Evolutionary conservation across 2,329 filamentous ascomycete species (phyloP), one percentile per base, ranked within the genome.

Genomic region (Colletotrichum sp.): DNA sequence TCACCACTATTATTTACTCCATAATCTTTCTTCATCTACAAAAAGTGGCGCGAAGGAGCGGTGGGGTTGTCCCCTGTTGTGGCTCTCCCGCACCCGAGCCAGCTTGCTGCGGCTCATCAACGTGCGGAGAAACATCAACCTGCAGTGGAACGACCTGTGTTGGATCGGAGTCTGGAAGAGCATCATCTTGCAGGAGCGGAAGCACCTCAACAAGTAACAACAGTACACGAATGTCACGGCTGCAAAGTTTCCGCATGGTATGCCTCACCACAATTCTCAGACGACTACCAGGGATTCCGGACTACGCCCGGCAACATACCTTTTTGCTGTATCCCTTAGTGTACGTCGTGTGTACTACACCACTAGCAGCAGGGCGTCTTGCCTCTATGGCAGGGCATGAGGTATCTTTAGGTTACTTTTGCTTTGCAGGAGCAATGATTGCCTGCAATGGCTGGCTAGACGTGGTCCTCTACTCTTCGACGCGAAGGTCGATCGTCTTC

Each of bases 251-350:
- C 8, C n/a, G 59, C 3, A 44, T 39, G 15, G 6, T 71, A 3
- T 39, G 52, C 48, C 32, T 64, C 0, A 70, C 74, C 7, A 74
- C 48, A 8, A 67, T 71, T 9, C 60, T 74, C 0, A 48, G 67
- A 39, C 66, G 52, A 8, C n/a, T 76, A 8, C 74, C 74, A 6
- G 48, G 55, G 3, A 57, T 76, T 28, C 74, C 74, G 2, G 68
- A 72, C 15, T 83, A 81, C 2, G 80, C 82, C 3, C 85, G 84
- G 75, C 87, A 90, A 75, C 88, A 87, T 7, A 87, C 90, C 11
- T 91, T 94, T 77, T 91, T 94, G 34, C 86, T 93, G 9, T 95
- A 95, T 76, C 93, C 93, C 0, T 80, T 93, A 78, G 92, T 94
- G 77, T 94, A 94, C 81, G 88, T 94, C 8, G 79, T 93, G n/a